Evolutionary conservation across 2,329 filamentous ascomycete species (phyloP).

Genomic region (Beauveria varroae): DNA sequence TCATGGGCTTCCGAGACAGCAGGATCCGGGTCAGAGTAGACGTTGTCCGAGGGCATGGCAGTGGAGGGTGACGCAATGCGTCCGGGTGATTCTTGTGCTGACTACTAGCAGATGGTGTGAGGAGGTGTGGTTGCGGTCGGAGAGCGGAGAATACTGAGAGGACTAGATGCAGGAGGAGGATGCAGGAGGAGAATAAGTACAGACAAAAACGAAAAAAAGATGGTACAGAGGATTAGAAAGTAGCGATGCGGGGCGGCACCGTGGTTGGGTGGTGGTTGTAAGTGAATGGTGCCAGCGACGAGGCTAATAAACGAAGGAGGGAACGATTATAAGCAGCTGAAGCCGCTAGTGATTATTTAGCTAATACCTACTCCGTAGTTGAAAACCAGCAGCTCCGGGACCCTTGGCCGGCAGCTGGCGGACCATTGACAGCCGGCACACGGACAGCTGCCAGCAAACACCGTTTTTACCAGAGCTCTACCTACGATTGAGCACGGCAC

Average conservation of each 20-base stretch:
- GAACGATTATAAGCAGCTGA: background rate
- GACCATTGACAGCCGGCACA: background rate
- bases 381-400: background rate
- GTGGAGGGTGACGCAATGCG: slow-evolving; percentile 8
- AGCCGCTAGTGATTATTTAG: background rate
- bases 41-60: slow-evolving; percentile 23
- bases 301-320: background rate
- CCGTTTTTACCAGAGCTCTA: background rate
- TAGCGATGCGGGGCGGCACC: background rate
- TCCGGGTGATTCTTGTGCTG: background rate
- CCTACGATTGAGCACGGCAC: background rate
- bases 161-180: background rate
- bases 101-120: background rate
- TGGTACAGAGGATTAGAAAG: background rate
- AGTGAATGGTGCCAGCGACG: background rate
- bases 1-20: slow-evolving; percentile 6
- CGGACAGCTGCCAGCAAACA: background rate
- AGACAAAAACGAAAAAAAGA: background rate
- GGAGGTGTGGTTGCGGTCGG: slow-evolving; percentile 5
- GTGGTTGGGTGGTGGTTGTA: background rate
- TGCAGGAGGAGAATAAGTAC: background rate
- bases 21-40: slow-evolving; percentile 19
- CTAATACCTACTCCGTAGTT: too few relatives aligned
- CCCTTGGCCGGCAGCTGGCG: background rate
- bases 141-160: background rate